Evolutionary conservation across 176 grass and related monocot species (phyloP).

Genomic region (Miscanthus lutarioriparius): DNA sequence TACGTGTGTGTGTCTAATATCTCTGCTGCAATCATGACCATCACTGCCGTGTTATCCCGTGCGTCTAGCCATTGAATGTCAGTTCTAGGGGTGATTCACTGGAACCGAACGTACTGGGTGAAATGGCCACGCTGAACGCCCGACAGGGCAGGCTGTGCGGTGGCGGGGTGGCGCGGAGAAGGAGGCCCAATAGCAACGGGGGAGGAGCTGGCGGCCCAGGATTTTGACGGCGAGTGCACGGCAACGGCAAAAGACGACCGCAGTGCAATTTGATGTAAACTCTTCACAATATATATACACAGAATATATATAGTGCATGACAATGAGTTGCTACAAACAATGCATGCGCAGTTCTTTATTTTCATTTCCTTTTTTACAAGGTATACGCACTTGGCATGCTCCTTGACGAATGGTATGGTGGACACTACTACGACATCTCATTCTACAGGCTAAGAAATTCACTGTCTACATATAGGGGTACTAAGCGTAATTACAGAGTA

Average conservation of each 20-base stretch:
- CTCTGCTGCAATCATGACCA: background rate
- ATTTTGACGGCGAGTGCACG: background rate
- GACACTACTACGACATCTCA: background rate
- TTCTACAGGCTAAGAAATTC: background rate
- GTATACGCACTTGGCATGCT: background rate
- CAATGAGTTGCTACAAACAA: background rate
- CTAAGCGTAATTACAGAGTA: background rate
- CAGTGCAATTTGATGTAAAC: background rate
- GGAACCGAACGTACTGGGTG: too few relatives aligned
- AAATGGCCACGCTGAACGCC: too few relatives aligned
- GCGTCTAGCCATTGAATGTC: background rate
- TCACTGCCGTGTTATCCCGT: background rate
- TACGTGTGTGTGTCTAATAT: background rate
- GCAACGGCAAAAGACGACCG: background rate
- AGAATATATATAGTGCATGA: background rate
- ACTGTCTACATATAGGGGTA: background rate
- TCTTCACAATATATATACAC: background rate
- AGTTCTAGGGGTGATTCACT: too few relatives aligned
- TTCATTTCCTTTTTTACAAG: background rate
- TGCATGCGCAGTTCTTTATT: background rate
- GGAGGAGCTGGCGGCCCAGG: background rate
- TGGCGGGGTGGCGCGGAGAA: background rate
- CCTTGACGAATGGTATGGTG: background rate
- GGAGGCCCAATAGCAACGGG: background rate
- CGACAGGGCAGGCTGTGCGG: background rate